These are phyloP conservation scores for Gardenia jasminoides DNA, from an alignment of 257 asterid species.

Conservation along the genomic window DNA sequence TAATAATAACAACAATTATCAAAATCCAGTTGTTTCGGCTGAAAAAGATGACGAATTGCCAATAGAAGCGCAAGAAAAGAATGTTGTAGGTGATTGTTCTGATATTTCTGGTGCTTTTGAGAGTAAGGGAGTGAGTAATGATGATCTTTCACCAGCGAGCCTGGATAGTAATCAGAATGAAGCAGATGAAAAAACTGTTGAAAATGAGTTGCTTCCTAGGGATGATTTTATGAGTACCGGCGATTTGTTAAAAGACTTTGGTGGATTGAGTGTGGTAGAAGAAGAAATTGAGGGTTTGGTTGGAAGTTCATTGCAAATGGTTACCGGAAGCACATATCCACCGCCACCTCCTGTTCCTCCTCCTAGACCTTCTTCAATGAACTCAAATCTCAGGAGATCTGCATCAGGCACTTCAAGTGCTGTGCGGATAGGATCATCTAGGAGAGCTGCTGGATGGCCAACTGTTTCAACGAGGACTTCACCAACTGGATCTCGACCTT, in stretches of 20 bases:
- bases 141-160: constrained; percentile 42
- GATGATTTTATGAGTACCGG: constrained; percentile 45
- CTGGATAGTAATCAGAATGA: constrained; percentile 35
- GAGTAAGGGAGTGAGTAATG: constrained; percentile 35
- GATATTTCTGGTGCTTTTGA: constrained; percentile 40
- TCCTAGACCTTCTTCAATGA: constrained; percentile 64
- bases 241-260: constrained; percentile 37
- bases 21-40: constrained; percentile 40
- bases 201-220: constrained; percentile 36
- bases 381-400: constrained; percentile 52
- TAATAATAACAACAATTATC: constrained; percentile 24
- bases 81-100: constrained; percentile 42
- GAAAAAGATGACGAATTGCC: constrained; percentile 52
- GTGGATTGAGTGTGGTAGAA: constrained; percentile 43
- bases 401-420: constrained; percentile 47
- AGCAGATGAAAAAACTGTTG: constrained; percentile 34
- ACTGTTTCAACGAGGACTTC: constrained; percentile 71
- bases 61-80: constrained; percentile 56
- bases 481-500: constrained; percentile 88
- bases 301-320: constrained; percentile 55
- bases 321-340: constrained; percentile 62
- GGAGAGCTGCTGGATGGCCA: constrained; percentile 67
- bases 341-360: constrained; percentile 99
- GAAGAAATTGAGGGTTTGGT: constrained; percentile 52
- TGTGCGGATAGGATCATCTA: constrained; percentile 55